These are phyloP conservation scores for Phytopythium montanum DNA, from an alignment of 352 stramenopile species.

Conservation along the genomic window DNA sequence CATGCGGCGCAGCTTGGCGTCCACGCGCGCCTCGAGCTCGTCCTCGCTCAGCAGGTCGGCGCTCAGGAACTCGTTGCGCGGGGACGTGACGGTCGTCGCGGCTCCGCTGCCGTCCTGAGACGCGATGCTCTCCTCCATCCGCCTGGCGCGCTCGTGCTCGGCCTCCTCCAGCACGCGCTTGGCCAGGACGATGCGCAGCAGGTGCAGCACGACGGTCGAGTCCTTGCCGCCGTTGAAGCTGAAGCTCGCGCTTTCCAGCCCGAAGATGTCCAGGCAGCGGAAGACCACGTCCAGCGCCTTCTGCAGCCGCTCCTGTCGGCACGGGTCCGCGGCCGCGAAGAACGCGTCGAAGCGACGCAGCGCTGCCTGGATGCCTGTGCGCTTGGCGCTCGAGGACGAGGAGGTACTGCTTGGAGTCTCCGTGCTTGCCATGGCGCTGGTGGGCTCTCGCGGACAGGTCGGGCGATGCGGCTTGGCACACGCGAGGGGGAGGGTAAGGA, in stretches of 20 bases:
- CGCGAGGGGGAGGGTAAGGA: not conserved
- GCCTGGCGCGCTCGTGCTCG: slow-evolving; percentile 10
- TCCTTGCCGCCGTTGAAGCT: slow-evolving; percentile 94
- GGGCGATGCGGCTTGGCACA: not conserved
- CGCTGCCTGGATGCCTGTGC: slow-evolving; percentile 14
- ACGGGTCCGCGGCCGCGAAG: slow-evolving; percentile 37
- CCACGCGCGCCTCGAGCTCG: slow-evolving; percentile 49
- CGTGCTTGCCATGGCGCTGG: not conserved
- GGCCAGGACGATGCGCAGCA: slow-evolving; percentile 82
- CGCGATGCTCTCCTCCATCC: not conserved
- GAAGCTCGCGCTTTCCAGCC: slow-evolving; percentile 72
- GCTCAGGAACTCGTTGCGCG: slow-evolving; percentile 52
- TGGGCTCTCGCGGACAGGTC: not conserved
- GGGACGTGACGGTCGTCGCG: slow-evolving; percentile 38
- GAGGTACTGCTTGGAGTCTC: not conserved
- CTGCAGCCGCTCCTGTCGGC: slow-evolving; percentile 47
- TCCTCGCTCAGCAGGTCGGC: slow-evolving; percentile 40
- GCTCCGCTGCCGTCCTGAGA: slow-evolving; percentile 15
- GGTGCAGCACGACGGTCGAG: slow-evolving; percentile 89
- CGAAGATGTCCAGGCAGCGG: slow-evolving; percentile 80
- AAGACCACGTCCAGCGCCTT: slow-evolving; percentile 73
- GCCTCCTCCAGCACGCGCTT: slow-evolving; percentile 56
- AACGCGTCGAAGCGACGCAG: slow-evolving; percentile 65
- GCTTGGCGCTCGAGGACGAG: not conserved
- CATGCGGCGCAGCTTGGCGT: slow-evolving; percentile 40